A percentile compares a stretch with the other conserved stretches of the same genome.
Evolutionary conservation across 2,329 filamentous ascomycete genomes (phyloP).

Genomic region (Microcyclospora tardicrescens): DNA sequence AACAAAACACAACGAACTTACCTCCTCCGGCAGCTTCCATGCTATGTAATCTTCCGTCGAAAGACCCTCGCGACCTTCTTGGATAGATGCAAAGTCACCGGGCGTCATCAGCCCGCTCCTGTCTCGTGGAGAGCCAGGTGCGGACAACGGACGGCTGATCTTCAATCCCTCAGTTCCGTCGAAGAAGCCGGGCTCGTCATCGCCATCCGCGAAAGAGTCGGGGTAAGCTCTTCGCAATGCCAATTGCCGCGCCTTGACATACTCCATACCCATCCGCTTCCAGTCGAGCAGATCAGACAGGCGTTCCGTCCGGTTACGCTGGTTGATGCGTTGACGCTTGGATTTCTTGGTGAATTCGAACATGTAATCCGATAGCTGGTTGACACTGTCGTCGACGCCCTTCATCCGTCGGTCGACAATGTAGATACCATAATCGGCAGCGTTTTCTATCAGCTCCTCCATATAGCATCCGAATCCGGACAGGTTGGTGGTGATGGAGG

Average conservation of each 20-base stretch:
- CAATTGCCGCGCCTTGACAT: conserved; percentile 91
- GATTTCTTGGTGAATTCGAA: conserved; percentile 89
- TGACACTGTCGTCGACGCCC: conserved; percentile 93
- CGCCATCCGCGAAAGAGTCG: conserved; percentile 60
- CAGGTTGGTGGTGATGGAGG: conserved; percentile 93
- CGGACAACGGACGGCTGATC: conserved; percentile 86
- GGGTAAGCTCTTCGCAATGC: conserved; percentile 88
- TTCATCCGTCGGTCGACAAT: conserved; percentile 93
- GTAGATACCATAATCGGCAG: conserved; percentile 95
- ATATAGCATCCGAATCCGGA: conserved; percentile 99
- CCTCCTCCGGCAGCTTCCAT: conserved; percentile 71
- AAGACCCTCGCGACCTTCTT: conserved; percentile 84
- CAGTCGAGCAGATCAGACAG: conserved; percentile 91
- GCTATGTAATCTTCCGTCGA: conserved; percentile 96
- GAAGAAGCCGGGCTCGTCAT: conserved; percentile 73
- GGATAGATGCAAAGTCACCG: conserved; percentile 89
- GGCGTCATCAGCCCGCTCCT: conserved; percentile 97
- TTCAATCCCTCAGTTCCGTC: conserved; percentile 76
- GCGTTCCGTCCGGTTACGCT: conserved; percentile 90
- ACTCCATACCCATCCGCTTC: conserved; percentile 99
- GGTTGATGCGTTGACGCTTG: conserved; percentile 93
- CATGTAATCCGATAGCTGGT: conserved; percentile 86
- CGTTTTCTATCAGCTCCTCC: conserved; percentile 98
- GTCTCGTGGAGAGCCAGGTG: conserved; percentile 83
- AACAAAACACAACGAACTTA: conserved; percentile 45